These are phyloP conservation scores for Myxozyma melibiosi DNA, from an alignment of 805 yeast species.

Conservation along the genomic window DNA sequence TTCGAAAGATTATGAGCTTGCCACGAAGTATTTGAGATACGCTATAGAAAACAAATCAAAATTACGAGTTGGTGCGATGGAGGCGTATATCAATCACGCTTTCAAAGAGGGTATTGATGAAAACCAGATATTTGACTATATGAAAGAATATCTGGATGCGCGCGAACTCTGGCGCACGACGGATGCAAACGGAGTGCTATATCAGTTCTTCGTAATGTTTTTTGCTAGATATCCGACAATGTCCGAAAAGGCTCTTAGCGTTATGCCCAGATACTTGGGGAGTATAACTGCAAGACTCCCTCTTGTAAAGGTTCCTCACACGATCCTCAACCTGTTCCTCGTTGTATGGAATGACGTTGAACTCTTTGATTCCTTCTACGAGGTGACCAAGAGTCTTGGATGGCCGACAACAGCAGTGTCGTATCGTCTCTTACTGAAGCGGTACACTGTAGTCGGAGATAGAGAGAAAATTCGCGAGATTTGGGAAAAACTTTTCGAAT, in stretches of 20 bases:
- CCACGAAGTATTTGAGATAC: slow-evolving; percentile 8
- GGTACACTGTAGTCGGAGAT: neutral
- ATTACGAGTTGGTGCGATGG: slow-evolving; percentile 6
- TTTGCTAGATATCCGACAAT: slow-evolving; percentile 1
- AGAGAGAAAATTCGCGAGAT: slow-evolving; percentile 1
- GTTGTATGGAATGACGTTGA: slow-evolving; percentile 7
- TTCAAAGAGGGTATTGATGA: neutral
- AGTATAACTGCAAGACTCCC: neutral
- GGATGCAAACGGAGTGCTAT: neutral
- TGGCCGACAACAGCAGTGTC: slow-evolving; percentile 18
- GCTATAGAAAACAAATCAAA: slow-evolving; percentile 2
- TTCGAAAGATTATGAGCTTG: slow-evolving; percentile 6
- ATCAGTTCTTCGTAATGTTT: slow-evolving; percentile 1
- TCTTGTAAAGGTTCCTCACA: slow-evolving; percentile 7
- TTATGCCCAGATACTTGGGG: neutral
- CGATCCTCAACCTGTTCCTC: neutral
- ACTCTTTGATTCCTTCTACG: slow-evolving; percentile 6
- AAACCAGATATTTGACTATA: neutral
- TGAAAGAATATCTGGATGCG: neutral
- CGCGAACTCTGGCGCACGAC: neutral
- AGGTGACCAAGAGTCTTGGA: slow-evolving; percentile 15
- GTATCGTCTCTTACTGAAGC: slow-evolving; percentile 15
- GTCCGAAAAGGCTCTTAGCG: neutral
- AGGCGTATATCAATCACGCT: slow-evolving; percentile 4
- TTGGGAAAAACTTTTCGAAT: slow-evolving; percentile 13